Evolutionary conservation across 2,329 filamentous ascomycete genomes (phyloP), one percentile per base, ranked within the genome.

Genomic region (Rutstroemia sp.): DNA sequence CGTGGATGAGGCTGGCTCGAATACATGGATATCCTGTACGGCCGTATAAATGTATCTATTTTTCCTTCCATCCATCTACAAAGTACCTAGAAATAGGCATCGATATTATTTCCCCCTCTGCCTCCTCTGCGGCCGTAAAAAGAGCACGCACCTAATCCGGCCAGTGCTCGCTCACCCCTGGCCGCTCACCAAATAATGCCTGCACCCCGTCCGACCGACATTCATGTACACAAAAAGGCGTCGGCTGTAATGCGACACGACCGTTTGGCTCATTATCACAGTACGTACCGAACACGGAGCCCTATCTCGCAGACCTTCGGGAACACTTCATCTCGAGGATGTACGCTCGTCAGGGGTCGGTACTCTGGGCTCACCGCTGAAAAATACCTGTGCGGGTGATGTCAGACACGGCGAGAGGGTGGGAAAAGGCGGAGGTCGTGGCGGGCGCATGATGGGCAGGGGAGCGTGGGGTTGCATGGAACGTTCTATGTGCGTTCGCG

Each of bases 391-490:
- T 38, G 14, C 27, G 25, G 44, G 16, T 55, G 27, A 51, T 45
- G 19, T 38, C 47, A 51, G 27, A 51, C 27, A 17, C 46, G 23
- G 25, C 42, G 30, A 21, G 21, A 8, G 37, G 25, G 37, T 37
- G 4, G 44, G 47, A 55, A 55, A 50, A 37, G 53, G 53, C 53
- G 53, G 53, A 47, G 44, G 25, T 23, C 4, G 3, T 23, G 23
- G 23, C 23, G 23, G 23, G 14, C 44, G 39, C 39, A 42, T 19
- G 17, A 47, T 25, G 4, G 2, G 44, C 23, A 27, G 14, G 44
- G 44, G 19, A 3, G 23, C 7, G 17, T 12, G 19, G 21, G 23
- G 8, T 27, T 23, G 49, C 16, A 6, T 51, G 6, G 19, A 45
- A 45, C 34, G 5, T 51, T 55, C 53, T 44, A 45, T 19, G 38